phyloP scores from a whole-genome alignment of 164 flowering plant species.

The Aristolochia californica region DNA sequence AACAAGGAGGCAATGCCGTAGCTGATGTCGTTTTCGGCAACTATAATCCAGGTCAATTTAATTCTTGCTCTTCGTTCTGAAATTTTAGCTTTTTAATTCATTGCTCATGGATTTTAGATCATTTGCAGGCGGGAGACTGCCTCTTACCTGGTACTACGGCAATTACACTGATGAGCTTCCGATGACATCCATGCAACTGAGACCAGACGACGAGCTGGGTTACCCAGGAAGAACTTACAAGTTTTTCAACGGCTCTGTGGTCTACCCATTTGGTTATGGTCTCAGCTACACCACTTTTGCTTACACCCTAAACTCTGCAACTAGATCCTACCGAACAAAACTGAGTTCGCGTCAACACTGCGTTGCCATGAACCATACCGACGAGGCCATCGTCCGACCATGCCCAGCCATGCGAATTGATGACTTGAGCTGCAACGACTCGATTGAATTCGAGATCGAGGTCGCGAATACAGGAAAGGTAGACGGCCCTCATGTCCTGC shows the following conservation, averaged over 20 bases:
- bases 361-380: neutral
- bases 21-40: constrained; percentile 16
- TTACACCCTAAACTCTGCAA: constrained; percentile 1
- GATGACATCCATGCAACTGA: constrained; percentile 34
- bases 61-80: neutral
- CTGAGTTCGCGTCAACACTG: constrained; percentile 15
- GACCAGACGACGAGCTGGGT: constrained; percentile 12
- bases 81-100: no score
- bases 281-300: constrained; percentile 27
- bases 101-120: neutral
- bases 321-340: neutral
- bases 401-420: neutral
- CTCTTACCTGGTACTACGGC: constrained; percentile 62
- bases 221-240: constrained; percentile 40
- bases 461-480: neutral
- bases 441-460: neutral
- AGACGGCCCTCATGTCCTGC: neutral
- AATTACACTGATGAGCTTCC: constrained; percentile 19
- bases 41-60: constrained; percentile 21
- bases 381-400: neutral
- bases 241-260: constrained; percentile 25
- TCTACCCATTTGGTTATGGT: constrained; percentile 31
- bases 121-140: constrained; percentile 50
- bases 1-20: constrained; percentile 66
- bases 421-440: neutral